phyloP scores from a whole-genome alignment of 495 filamentous ascomycete species.

The Rostrohypoxylon terebratum region DNA sequence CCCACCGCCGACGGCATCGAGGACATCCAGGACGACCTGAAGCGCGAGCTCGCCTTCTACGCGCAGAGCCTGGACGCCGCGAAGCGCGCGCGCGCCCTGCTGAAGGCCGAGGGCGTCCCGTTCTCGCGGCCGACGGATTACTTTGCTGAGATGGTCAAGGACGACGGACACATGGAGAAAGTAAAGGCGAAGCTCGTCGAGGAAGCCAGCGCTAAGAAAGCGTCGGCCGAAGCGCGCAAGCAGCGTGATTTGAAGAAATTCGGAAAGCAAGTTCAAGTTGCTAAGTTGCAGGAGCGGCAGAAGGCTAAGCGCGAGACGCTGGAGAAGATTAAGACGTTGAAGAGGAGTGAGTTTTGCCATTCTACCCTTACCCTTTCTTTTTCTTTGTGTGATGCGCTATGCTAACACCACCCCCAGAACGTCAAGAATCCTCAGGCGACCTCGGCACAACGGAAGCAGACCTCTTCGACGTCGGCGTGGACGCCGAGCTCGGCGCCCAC shows the following conservation, averaged over 20 bases:
- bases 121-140: slow-evolving; percentile 93
- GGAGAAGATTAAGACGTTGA: slow-evolving; percentile 92
- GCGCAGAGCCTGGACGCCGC: slow-evolving; percentile 87
- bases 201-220: slow-evolving; percentile 91
- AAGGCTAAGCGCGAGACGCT: slow-evolving; percentile 91
- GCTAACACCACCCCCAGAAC: slow-evolving; percentile 69
- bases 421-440: slow-evolving; percentile 75
- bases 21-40: slow-evolving; percentile 87
- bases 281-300: slow-evolving; percentile 90
- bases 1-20: slow-evolving; percentile 65
- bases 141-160: slow-evolving; percentile 99
- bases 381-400: not conserved
- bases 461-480: slow-evolving; percentile 93
- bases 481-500: slow-evolving; percentile 70
- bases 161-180: slow-evolving; percentile 96
- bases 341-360: slow-evolving; percentile 77
- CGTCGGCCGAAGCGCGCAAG: slow-evolving; percentile 87
- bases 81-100: slow-evolving; percentile 71
- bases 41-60: slow-evolving; percentile 93
- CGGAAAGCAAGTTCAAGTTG: slow-evolving; percentile 97
- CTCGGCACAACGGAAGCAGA: slow-evolving; percentile 78
- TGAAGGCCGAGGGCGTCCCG: slow-evolving; percentile 83
- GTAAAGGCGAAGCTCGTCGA: slow-evolving; percentile 94
- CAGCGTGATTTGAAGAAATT: slow-evolving; percentile 98
- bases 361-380: slow-evolving; percentile 6